phyloP scores from a whole-genome alignment of 371 early-diverging fungal genomes.

The Sanchytrium tribonematis region DNA sequence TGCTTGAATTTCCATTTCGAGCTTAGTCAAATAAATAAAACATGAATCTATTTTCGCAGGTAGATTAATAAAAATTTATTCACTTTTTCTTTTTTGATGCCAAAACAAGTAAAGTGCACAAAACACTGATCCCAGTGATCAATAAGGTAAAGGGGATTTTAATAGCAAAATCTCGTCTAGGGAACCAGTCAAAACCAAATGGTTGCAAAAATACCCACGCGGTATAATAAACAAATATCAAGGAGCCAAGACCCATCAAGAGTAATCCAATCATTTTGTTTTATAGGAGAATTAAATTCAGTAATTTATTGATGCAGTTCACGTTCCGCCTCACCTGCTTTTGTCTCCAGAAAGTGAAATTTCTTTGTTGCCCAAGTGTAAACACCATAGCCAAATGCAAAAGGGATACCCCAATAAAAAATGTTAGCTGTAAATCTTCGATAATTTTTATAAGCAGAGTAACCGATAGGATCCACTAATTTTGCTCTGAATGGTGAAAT shows the following conservation, averaged over 20 bases:
- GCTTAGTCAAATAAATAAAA: no score
- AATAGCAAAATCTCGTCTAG: neutral
- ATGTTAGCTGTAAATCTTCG: neutral
- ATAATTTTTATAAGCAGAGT: neutral
- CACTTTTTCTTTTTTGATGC: neutral
- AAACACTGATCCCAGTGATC: neutral
- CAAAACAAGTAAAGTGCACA: neutral
- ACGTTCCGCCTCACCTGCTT: neutral
- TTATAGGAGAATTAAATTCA: no score
- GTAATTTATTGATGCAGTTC: neutral
- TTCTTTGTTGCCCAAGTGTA: neutral
- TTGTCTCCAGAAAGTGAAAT: neutral
- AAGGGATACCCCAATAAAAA: neutral
- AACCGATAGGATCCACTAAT: neutral
- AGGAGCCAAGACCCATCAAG: neutral
- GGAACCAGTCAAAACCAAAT: neutral
- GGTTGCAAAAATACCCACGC: neutral
- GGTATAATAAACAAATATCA: neutral
- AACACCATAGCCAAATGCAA: neutral
- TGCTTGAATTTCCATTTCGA: no score
- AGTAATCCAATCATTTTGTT: neutral
- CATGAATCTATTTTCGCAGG: no score
- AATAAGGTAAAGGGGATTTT: neutral
- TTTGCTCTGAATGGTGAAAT: conserved; percentile 1
- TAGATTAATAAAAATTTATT: no score